Conservation (phyloP, 2,329 filamentous ascomycete species). For the Cladosporium colombiae region DNA sequence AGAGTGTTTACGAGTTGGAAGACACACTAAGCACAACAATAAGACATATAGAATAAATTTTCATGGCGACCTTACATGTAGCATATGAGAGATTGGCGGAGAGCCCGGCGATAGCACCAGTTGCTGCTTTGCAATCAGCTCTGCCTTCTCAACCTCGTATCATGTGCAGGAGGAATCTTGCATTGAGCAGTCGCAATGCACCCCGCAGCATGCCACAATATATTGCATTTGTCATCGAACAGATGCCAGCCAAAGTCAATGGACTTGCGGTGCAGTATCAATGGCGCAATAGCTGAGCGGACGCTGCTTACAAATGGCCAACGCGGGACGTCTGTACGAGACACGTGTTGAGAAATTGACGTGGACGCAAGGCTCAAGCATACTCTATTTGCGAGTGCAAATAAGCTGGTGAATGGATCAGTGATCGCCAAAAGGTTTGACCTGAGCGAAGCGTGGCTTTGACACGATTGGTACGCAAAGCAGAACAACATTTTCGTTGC, state of each 20-base stretch:
- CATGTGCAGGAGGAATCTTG: neutral
- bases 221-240: neutral
- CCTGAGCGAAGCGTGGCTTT: neutral
- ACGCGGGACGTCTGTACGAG: neutral
- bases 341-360: neutral
- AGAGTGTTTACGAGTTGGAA: neutral
- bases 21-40: neutral
- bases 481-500: neutral
- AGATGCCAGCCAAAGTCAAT: neutral
- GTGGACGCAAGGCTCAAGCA: neutral
- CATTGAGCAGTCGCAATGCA: neutral
- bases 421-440: neutral
- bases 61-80: neutral
- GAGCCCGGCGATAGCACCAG: neutral
- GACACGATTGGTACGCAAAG: neutral
- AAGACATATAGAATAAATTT: neutral
- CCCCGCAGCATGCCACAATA: neutral
- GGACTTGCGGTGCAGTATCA: neutral
- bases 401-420: neutral
- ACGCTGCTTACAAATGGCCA: neutral
- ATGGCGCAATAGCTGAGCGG: constrained; percentile 3
- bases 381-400: neutral
- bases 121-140: neutral
- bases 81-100: neutral
- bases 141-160: neutral